Evolutionary conservation across 352 stramenopile genomes (phyloP).

Genomic region (Pythium dissotocum): DNA sequence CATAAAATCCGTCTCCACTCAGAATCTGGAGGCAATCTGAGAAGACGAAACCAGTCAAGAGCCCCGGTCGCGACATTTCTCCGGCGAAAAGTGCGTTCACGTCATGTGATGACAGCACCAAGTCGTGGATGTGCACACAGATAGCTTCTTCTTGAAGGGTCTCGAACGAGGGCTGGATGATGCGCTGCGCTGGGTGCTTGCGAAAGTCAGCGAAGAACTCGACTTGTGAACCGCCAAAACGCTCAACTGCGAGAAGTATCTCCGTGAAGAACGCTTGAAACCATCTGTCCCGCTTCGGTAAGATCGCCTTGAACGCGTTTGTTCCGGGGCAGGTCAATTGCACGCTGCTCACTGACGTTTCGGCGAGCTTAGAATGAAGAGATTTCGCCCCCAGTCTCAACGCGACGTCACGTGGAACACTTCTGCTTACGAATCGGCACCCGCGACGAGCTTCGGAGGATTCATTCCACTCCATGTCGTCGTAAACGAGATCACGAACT

Average conservation of each 20-base stretch:
- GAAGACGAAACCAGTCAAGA: constrained; percentile 65
- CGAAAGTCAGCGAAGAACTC: constrained; percentile 74
- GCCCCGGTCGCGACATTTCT: constrained; percentile 49
- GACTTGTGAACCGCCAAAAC: constrained; percentile 47
- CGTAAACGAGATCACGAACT: constrained; percentile 46
- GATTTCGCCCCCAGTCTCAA: constrained; percentile 55
- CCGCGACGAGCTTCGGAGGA: constrained; percentile 52
- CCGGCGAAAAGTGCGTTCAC: constrained; percentile 54
- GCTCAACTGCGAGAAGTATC: constrained; percentile 60
- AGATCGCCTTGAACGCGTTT: constrained; percentile 37
- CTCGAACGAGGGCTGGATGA: constrained; percentile 75
- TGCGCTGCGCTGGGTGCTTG: constrained; percentile 58
- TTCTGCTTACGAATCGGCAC: constrained; percentile 51
- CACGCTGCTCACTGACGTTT: constrained; percentile 57
- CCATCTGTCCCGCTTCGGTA: constrained; percentile 46
- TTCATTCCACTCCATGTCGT: constrained; percentile 84
- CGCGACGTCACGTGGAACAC: constrained; percentile 47
- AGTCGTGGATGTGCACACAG: constrained; percentile 66
- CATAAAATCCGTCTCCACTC: constrained; percentile 70
- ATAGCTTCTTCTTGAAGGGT: constrained; percentile 67
- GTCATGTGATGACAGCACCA: constrained; percentile 52
- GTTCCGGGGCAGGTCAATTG: constrained; percentile 47
- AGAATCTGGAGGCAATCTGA: constrained; percentile 82
- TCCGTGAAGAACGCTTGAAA: constrained; percentile 52
- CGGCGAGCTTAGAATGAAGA: constrained; percentile 60